These are phyloP conservation scores for Plicaturopsis crispa DNA, from an alignment of 768 basidiomycete genomes.

Conservation along the genomic window DNA sequence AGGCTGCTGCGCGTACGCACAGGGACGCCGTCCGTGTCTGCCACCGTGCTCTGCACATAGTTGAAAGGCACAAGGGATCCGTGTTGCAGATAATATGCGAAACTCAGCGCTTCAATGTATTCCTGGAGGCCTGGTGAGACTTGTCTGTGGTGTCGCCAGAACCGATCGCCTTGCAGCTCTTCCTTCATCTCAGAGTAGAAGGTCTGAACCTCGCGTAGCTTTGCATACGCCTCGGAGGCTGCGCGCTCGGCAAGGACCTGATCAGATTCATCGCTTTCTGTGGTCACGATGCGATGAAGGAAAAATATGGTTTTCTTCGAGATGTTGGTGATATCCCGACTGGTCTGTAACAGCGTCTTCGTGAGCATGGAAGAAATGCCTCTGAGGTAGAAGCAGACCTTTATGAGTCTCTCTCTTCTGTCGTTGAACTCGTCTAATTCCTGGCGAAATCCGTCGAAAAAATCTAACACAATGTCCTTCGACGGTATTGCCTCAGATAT, in stretches of 20 bases:
- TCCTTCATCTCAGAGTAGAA: slow-evolving; percentile 55
- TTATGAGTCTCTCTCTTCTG: slow-evolving; percentile 84
- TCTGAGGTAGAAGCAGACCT: slow-evolving; percentile 37
- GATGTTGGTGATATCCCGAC: slow-evolving; percentile 82
- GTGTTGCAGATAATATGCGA: slow-evolving; percentile 77
- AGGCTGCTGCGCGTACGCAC: slow-evolving; percentile 35
- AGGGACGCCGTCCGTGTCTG: slow-evolving; percentile 50
- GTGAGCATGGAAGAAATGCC: slow-evolving; percentile 2
- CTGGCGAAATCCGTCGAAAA: slow-evolving; percentile 58
- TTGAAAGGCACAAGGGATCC: slow-evolving; percentile 57
- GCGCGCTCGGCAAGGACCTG: slow-evolving; percentile 30
- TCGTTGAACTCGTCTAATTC: slow-evolving; percentile 83
- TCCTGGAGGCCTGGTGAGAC: slow-evolving; percentile 85
- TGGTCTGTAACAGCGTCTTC: slow-evolving; percentile 36
- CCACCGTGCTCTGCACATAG: slow-evolving; percentile 60
- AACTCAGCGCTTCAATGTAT: slow-evolving; percentile 90
- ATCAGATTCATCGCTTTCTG: slow-evolving; percentile 22
- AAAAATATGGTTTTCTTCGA: slow-evolving; percentile 95
- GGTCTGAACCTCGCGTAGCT: slow-evolving; percentile 57
- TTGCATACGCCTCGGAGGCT: slow-evolving; percentile 43
- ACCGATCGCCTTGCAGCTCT: slow-evolving; percentile 60
- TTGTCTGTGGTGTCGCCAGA: slow-evolving; percentile 72
- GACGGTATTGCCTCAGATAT: no score
- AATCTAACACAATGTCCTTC: no score
- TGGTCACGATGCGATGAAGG: slow-evolving; percentile 65